Percentiles rank a stretch among this genome's conserved stretches.
phyloP scores from a whole-genome alignment of 768 basidiomycete genomes.

The Amanita phalloides region DNA sequence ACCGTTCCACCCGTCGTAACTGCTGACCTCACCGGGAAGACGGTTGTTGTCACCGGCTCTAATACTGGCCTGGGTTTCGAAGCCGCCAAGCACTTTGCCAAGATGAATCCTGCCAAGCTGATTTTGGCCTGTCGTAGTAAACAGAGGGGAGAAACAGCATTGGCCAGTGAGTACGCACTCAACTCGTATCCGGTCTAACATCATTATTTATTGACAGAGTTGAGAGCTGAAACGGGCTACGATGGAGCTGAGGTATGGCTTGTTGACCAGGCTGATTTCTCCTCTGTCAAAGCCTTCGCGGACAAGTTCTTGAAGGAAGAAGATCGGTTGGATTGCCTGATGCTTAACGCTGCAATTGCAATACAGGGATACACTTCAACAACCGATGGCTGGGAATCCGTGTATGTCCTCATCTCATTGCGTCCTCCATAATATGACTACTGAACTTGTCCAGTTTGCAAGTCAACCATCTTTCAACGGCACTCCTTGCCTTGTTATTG shows the following conservation, averaged over 20 bases:
- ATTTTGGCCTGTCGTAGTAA: slow-evolving; percentile 27
- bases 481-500: slow-evolving; percentile 28
- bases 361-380: slow-evolving; percentile 14
- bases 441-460: slow-evolving; percentile 25
- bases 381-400: slow-evolving; percentile 34
- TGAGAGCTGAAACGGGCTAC: slow-evolving; percentile 20
- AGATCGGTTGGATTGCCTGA: slow-evolving; percentile 28
- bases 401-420: slow-evolving; percentile 16
- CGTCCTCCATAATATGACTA: not conserved
- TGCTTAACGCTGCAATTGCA: slow-evolving; percentile 30
- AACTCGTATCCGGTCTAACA: no score
- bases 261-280: slow-evolving; percentile 26
- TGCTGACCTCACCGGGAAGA: slow-evolving; percentile 31
- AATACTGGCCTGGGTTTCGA: slow-evolving; percentile 42
- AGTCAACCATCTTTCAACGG: slow-evolving; percentile 32
- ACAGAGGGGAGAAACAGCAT: slow-evolving; percentile 22
- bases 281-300: slow-evolving; percentile 24
- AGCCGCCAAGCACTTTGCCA: slow-evolving; percentile 32
- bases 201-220: slow-evolving; percentile 9
- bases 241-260: slow-evolving; percentile 23
- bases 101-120: slow-evolving; percentile 28
- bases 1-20: slow-evolving; percentile 19
- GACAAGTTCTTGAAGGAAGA: slow-evolving; percentile 22
- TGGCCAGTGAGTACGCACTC: slow-evolving; percentile 18
- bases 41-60: slow-evolving; percentile 36